Evolutionary conservation across 495 filamentous ascomycete genomes (phyloP), one percentile per base, ranked within the genome.

Genomic region (Pyrenopolyporus hunteri): DNA sequence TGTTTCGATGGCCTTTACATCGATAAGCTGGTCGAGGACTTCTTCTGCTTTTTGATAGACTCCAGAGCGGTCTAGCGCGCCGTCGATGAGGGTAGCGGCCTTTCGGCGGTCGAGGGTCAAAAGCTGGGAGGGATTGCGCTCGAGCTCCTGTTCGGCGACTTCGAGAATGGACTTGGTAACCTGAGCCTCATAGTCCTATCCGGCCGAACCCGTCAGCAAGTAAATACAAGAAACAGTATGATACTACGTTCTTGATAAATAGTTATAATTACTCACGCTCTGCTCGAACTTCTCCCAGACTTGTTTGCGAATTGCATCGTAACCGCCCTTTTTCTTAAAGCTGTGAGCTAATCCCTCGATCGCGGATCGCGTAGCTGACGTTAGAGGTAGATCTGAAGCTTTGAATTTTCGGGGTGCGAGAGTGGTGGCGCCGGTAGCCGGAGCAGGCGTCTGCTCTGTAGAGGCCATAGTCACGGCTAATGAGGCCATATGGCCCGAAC

Each of bases 321-420:
- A 96, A 32, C 88, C 88, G 17, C 92, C 92, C 72, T 93, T 93
- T 76, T 96, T 96, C 74, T 94, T 94, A 73, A 92, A 93, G 4
- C 84, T 85, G 73, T 92, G 85, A 7, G 92, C 82, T 19, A 97
- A 78, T 52, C 81, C 80, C 50, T 96, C 91, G 52, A 97, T 92
- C 0, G 87, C 85, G 0, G 80, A 80, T 51, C 89, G 83, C 49
- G 92, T 89, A 25, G 84, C 81, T 14, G 85, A 83, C 20, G 87
- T 81, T 16, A 96, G 75, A 4, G 92, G 92, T 3, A 97, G 79
- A 51, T 96, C 92, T 1, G 90, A 89, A 11, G 88, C 83, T 75
- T 93, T 95, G 77, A 92, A 88, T 66, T 88, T 90, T 82, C 89
- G 73, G 73, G 82, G 63, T 74, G 77, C 13, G 76, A 65, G 35